Evolutionary conservation across 208 protist genomes (phyloP).

Genomic region (Balamuthia mandrillaris): DNA sequence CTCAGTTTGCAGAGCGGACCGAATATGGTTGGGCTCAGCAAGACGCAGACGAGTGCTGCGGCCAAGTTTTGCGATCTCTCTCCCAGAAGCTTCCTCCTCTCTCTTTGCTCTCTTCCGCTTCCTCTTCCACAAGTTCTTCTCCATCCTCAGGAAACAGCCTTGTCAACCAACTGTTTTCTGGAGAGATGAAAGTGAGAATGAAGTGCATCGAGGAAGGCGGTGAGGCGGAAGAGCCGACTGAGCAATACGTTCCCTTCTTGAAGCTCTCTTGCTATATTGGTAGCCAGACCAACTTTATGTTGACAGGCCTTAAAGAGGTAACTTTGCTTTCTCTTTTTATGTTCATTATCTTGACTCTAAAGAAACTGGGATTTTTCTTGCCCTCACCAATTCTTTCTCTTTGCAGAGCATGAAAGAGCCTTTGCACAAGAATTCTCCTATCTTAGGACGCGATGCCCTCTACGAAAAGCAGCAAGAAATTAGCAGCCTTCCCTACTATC

Average conservation of each 20-base stretch:
- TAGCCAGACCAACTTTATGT: constrained; percentile 44
- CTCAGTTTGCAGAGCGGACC: constrained; percentile 4
- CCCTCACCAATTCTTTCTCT: neutral
- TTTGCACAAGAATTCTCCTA: constrained; percentile 52
- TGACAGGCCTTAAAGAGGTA: constrained; percentile 51
- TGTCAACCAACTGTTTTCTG: constrained; percentile 30
- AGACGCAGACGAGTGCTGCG: constrained; percentile 20
- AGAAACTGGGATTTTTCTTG: neutral
- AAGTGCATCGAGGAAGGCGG: constrained; percentile 23
- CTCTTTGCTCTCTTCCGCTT: neutral
- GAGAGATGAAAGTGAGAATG: neutral
- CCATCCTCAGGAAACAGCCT: neutral
- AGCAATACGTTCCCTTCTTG: neutral
- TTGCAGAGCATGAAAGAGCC: constrained; percentile 45
- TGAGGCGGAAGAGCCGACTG: neutral
- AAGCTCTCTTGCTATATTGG: constrained; percentile 60
- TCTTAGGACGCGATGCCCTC: constrained; percentile 51
- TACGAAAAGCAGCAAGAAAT: constrained; percentile 57
- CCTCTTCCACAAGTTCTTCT: too few species aligned
- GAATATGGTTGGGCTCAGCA: constrained; percentile 18
- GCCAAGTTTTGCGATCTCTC: neutral
- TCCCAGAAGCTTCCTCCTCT: constrained; percentile 6
- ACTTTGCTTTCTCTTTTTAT: neutral
- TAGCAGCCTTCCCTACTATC: constrained; percentile 61
- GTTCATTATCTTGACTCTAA: neutral